Percentiles rank a stretch among this genome's conserved stretches.
Evolutionary conservation across 148 eudicot species (phyloP).

Genomic region (Rhododendron simsii): DNA sequence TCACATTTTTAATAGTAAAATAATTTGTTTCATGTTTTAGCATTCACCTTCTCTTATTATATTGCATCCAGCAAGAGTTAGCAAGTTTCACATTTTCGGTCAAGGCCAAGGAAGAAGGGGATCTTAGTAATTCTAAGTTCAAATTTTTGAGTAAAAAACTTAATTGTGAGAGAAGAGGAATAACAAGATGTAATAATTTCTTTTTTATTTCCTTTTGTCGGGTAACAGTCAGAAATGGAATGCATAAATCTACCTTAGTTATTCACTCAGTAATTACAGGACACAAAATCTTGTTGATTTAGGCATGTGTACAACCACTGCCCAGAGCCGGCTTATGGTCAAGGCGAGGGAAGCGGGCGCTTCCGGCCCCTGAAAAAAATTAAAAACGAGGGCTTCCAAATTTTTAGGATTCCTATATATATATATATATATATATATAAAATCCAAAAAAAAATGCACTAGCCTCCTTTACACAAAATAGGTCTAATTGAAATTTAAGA

Average conservation of each 20-base stretch:
- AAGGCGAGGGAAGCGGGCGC: too few relatives aligned
- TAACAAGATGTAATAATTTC: neutral
- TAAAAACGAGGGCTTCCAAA: too few relatives aligned
- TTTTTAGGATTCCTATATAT: too few relatives aligned
- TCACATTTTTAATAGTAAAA: neutral
- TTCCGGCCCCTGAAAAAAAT: too few relatives aligned
- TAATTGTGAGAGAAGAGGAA: neutral
- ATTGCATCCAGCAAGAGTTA: neutral
- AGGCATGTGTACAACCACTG: neutral
- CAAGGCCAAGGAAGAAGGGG: neutral
- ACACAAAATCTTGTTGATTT: neutral
- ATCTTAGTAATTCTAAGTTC: neutral
- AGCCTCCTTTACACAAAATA: too few relatives aligned
- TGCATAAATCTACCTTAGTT: neutral
- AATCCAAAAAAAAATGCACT: too few relatives aligned
- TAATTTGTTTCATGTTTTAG: neutral
- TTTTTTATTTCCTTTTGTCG: neutral
- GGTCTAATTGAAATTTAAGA: too few relatives aligned
- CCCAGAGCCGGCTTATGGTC: too few relatives aligned
- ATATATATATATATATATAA: too few relatives aligned
- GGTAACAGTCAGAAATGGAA: neutral
- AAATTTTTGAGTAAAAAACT: neutral
- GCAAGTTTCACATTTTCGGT: neutral
- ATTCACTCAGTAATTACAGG: neutral
- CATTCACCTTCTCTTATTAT: neutral